These are phyloP conservation scores for Trichoderma arundinaceum DNA, from an alignment of 2,329 filamentous ascomycete genomes.

Conservation along the genomic window DNA sequence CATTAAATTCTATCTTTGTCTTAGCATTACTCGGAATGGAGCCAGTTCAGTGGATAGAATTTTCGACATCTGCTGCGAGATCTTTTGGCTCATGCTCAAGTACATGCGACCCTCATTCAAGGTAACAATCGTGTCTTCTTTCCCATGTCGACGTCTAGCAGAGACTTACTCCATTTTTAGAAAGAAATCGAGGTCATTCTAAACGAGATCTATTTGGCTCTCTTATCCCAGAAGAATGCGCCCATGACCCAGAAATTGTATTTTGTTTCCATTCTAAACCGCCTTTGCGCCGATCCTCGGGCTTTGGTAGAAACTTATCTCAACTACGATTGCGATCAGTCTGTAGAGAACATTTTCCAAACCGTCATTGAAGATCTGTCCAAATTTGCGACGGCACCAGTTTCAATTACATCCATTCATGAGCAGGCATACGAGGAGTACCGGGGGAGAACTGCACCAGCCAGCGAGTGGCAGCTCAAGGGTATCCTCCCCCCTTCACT, in stretches of 20 bases:
- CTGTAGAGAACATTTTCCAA: constrained; percentile 97
- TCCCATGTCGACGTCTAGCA: not conserved
- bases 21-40: constrained; percentile 93
- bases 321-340: constrained; percentile 97
- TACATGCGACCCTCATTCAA: constrained; percentile 93
- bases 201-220: constrained; percentile 94
- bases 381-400: constrained; percentile 79
- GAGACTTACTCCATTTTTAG: constrained; percentile 50
- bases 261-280: constrained; percentile 83
- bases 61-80: constrained; percentile 94
- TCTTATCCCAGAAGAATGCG: constrained; percentile 85
- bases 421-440: constrained; percentile 88
- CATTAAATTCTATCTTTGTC: constrained; percentile 93
- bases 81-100: constrained; percentile 97
- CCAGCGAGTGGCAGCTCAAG: constrained; percentile 82
- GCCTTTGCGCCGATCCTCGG: constrained; percentile 83
- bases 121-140: constrained; percentile 52
- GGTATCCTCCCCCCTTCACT: constrained; percentile 86
- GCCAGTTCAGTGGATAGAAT: constrained; percentile 90
- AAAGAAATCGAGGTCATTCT: constrained; percentile 98
- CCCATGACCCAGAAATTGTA: constrained; percentile 91
- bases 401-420: constrained; percentile 74
- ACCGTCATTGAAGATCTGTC: constrained; percentile 92
- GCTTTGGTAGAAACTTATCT: constrained; percentile 94
- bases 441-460: constrained; percentile 63